Base-by-base conservation (phyloP, 345 rosid genomes). In the Lepidium aucheri region DNA sequence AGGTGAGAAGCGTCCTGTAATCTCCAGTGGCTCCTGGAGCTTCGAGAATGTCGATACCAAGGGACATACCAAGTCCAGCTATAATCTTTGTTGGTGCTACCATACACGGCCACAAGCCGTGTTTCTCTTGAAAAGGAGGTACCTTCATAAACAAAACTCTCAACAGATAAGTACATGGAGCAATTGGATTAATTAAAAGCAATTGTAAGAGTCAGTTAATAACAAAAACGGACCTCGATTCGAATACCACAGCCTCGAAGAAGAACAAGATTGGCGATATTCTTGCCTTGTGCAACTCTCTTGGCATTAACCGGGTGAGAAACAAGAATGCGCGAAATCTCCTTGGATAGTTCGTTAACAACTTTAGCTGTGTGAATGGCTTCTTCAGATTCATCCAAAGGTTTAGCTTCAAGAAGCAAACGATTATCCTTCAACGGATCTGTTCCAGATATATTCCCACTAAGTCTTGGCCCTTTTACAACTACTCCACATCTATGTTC, bases 401-500 rank as follows among this genome's bases (percentile, higher is more conserved):
- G 81, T 69, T 82, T 78, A 62, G 86, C 92, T 71, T 94, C 82
- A 55, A 88, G 78, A 75, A 86, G 95, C 63, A 83, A 65, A 67
- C 95, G 90, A 41, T 88, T 82, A 80, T 90, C 97, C 55, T 94
- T 90, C 79, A 94, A 79, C 7, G 97, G 96, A 71, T 94, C 99
- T 16, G 97, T 94, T 76, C 97, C 96, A 46, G 96, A 88, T 81
- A 94, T 88, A 74, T 90, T 94, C 57, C 97, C 96, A 62, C 97
- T 94, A 28, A 94, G 76, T 71, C 70, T 83, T 55, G 96, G 93
- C 28, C 99, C 97, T 73, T 90, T 88, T 14, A 90, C 99, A 75
- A 94, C 99, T 63, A 94, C 97, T 32, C 99, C 97, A 69, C 96
- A 90, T 80, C 96, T 83, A 60, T 94, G 97, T 67, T 94, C 97